Base-by-base conservation (phyloP, 306 rosid species). In the Cucumis hystrix region DNA sequence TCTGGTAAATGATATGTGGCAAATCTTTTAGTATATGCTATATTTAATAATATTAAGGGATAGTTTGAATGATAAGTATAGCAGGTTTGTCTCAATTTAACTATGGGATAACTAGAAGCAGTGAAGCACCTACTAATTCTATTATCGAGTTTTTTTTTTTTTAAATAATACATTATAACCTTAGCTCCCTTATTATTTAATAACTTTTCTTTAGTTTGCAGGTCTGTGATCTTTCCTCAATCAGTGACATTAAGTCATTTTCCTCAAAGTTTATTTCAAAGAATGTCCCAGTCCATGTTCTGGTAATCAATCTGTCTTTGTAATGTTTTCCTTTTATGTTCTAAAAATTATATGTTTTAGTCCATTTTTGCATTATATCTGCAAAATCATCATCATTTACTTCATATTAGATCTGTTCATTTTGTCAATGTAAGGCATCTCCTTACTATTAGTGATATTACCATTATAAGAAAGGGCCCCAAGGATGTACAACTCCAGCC, bases 221-320 rank as follows among this genome's bases (percentile, higher is more conserved):
- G 98, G 85, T 95, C 55, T 92, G 98, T 82, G 93, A 95, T 87
- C 86, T 92, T 79, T 95, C 98, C 12, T 95, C 98, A 54, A 62
- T 92, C 71, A 63, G 78, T 13, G 93, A 90, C 43, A 80, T 95
- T 80, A 92, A 88, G 87, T 87, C 97, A 74, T 86, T 92, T 20
- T 85, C 89, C 0, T 82, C 95, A 54, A 83, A 86, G 57, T 89
- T 95, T 79, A 85, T 96, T n/a, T 8, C 87, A 47, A 90, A 83
- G 82, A 81, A 88, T 30, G 77, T 87, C 45, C 97, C 95, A 20
- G 83, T 95, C 79, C 97, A 95, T 75, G 80, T 92, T 37, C 77
- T 95, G 98, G 98, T 95, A 87, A 72, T 28, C 9, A 79, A 35
- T 54, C 60, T 94, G 85, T 87, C 95, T n/a, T 6, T 83, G 54